Base-by-base conservation (phyloP, 179 eudicot species). In the Pouteria campechiana region DNA sequence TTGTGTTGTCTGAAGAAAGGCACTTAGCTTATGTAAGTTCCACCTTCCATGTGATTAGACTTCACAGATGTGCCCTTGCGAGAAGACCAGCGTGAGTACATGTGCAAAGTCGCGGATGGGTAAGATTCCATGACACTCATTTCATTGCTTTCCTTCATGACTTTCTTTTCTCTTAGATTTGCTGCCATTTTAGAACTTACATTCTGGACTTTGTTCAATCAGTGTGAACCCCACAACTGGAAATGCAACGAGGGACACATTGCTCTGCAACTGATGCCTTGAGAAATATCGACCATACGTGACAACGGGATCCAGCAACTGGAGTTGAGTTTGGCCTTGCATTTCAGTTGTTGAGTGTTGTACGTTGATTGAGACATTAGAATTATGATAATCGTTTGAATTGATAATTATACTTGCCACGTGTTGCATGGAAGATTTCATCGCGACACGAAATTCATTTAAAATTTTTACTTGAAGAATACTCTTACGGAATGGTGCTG, bases 91-190 rank as follows among this genome's bases (percentile, higher is more conserved):
- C 70, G 67, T 37, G 87, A 63, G 48, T 76, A 78, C 55, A 81
- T 89, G 16, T 89, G 97, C 69, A 81, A 76, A 76, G 44, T 79
- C 41, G 97, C 97, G 6, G 95, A 76, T 20, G 97, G 95, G 97
- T 88, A 70, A 65, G 57, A 32, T 42, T 3, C 14, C 27, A 54
- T 34, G 17, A 28, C 37, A 16, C 28, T 14, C 32, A 17, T 21
- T 17, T 22, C 36, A 18, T 22, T 29, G 10, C 22, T 32, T 18
- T 10, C 6, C 8, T 0, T 7, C n/a, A 3, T 35, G 7, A 38
- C 14, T 46, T 7, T 17, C 22, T 41, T 3, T 13, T 1, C 4
- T 4, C 25, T 11, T 9, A 18, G 0, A 19, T 31, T 46, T 10
- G 29, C 2, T 11, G 22, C 3, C n/a, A 18, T 17, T 13, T n/a